phyloP scores from a whole-genome alignment of 768 basidiomycete species.

The Leucocoprinus birnbaumii region DNA sequence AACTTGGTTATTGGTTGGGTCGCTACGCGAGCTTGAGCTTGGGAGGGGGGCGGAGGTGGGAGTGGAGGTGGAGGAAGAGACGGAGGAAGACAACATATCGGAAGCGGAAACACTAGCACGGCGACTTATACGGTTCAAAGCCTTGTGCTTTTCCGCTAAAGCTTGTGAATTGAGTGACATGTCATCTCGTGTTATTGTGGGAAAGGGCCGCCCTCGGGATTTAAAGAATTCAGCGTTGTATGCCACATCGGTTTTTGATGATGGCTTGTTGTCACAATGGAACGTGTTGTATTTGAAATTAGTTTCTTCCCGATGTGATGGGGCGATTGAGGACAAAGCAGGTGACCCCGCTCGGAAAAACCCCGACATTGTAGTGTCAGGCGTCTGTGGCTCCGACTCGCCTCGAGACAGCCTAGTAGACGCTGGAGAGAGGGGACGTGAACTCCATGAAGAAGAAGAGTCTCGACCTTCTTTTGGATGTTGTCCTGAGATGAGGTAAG shows the following conservation, averaged over 20 bases:
- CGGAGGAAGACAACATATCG: conserved; percentile 7
- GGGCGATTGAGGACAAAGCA: background rate
- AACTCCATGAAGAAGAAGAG: background rate
- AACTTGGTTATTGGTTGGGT: background rate
- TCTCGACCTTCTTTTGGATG: background rate
- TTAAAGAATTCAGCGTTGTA: conserved; percentile 3
- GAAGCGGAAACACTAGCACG: conserved; percentile 6
- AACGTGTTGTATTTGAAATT: background rate
- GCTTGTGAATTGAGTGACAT: background rate
- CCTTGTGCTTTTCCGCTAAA: background rate
- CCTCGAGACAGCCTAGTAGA: background rate
- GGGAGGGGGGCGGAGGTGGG: background rate
- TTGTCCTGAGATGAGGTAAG: background rate
- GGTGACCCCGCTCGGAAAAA: background rate
- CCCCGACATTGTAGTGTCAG: background rate
- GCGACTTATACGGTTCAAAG: background rate
- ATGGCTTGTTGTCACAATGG: conserved; percentile 1
- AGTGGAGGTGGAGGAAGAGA: background rate
- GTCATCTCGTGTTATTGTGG: conserved; percentile 9
- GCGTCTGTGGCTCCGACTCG: background rate
- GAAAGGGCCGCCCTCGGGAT: background rate
- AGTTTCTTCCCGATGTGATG: background rate
- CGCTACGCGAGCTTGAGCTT: background rate
- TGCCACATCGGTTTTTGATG: background rate
- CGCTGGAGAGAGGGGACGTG: background rate